A percentile compares a stretch with the other conserved stretches of the same genome.
Evolutionary conservation across 129 eudicot genomes (phyloP).

Genomic region (Sambucus nigra): DNA sequence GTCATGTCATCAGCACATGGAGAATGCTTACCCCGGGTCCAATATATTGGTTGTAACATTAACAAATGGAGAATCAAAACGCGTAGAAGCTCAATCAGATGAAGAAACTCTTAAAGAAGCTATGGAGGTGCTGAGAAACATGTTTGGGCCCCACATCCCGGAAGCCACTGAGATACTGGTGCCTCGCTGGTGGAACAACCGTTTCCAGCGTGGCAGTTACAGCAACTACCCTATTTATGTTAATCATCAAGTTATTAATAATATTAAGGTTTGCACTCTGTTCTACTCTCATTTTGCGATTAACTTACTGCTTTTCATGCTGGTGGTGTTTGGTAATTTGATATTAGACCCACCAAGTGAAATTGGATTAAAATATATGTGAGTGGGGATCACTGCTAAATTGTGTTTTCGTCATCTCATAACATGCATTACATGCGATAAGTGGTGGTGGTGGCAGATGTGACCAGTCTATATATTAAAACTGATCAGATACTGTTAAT

Average conservation of each 20-base stretch:
- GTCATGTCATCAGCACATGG: conserved; percentile 65
- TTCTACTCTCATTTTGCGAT: neutral
- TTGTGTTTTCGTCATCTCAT: neutral
- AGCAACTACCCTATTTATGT: conserved; percentile 69
- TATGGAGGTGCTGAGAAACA: conserved; percentile 73
- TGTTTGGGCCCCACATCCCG: conserved; percentile 80
- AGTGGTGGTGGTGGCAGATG: no score
- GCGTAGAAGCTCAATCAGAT: conserved; percentile 78
- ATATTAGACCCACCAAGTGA: neutral
- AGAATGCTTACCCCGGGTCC: conserved; percentile 91
- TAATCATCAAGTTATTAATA: conserved; percentile 40
- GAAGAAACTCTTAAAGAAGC: conserved; percentile 77
- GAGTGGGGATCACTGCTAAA: neutral
- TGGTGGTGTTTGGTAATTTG: neutral
- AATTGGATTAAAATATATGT: neutral
- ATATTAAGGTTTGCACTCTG: conserved; percentile 41
- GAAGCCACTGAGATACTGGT: conserved; percentile 69
- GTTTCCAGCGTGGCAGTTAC: conserved; percentile 84
- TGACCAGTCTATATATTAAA: no score
- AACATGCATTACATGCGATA: neutral
- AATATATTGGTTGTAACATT: conserved; percentile 81
- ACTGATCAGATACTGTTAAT: no score
- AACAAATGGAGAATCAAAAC: conserved; percentile 82
- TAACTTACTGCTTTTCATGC: neutral
- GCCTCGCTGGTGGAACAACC: conserved; percentile 92